Conservation (phyloP, 2,329 filamentous ascomycete genomes). For the Aspergillus novofumigatus region DNA sequence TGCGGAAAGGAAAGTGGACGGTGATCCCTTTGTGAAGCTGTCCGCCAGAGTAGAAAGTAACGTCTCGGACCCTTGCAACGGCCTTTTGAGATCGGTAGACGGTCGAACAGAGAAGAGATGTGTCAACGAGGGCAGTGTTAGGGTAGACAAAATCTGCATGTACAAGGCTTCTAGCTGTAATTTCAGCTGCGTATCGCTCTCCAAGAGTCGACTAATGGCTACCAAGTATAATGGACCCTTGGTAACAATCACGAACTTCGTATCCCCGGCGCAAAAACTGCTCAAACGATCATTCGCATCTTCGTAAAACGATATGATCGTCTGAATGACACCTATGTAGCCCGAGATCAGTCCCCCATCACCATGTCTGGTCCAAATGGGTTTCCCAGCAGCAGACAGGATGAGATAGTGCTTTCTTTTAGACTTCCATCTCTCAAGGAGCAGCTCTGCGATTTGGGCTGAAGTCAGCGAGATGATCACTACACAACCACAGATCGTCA, state of each 20-base stretch:
- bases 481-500: background rate
- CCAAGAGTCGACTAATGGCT: conserved; percentile 85
- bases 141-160: conserved; percentile 94
- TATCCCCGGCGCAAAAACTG: conserved; percentile 80
- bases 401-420: conserved; percentile 98
- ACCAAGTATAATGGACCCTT: conserved; percentile 89
- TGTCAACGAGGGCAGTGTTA: conserved; percentile 81
- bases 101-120: conserved; percentile 85
- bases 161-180: conserved; percentile 89
- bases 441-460: conserved; percentile 24
- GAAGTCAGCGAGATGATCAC: conserved; percentile 8
- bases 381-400: conserved; percentile 91
- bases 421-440: conserved; percentile 74
- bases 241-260: conserved; percentile 79
- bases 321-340: conserved; percentile 93
- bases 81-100: conserved; percentile 87
- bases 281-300: conserved; percentile 70
- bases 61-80: conserved; percentile 85
- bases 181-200: conserved; percentile 83
- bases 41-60: conserved; percentile 89
- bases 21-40: conserved; percentile 88
- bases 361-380: conserved; percentile 93
- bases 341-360: conserved; percentile 85
- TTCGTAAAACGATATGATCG: conserved; percentile 95
- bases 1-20: conserved; percentile 80